These are phyloP conservation scores for Camellia lanceoleosa DNA, from an alignment of 148 eudicot species.

Conservation along the genomic window DNA sequence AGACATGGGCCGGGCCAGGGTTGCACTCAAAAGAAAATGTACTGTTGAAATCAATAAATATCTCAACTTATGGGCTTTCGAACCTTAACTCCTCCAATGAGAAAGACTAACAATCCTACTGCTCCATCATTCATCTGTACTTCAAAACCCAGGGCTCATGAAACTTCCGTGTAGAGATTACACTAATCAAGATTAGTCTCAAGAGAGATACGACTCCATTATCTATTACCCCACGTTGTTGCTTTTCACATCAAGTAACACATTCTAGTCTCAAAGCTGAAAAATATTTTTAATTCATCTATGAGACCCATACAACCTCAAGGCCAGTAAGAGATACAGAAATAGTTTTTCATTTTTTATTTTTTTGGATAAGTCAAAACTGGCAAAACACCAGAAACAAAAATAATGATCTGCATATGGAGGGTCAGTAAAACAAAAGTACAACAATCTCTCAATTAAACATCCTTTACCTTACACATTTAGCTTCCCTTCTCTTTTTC, in stretches of 20 bases:
- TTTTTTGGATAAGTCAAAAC: background rate
- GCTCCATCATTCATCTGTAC: too few species aligned
- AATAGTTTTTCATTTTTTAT: background rate
- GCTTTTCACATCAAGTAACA: background rate
- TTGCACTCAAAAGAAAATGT: too few species aligned
- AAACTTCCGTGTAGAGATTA: background rate
- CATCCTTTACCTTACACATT: background rate
- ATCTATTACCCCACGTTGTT: background rate
- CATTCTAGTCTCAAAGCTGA: background rate
- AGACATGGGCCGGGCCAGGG: too few species aligned
- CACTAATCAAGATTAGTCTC: background rate
- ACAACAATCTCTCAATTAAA: background rate
- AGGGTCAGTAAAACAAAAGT: background rate
- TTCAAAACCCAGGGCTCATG: too few species aligned
- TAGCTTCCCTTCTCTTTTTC: background rate
- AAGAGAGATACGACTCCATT: background rate
- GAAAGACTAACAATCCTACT: too few species aligned
- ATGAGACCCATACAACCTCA: background rate
- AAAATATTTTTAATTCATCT: background rate
- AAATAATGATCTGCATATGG: background rate
- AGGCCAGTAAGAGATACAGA: background rate
- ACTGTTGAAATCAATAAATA: too few species aligned
- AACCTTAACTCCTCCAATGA: too few species aligned
- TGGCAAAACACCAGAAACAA: background rate
- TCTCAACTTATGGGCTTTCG: too few species aligned